Evolutionary conservation across 176 grass and related monocot genomes (phyloP), one percentile per base, ranked within the genome.

Genomic region (Zea luxurians): DNA sequence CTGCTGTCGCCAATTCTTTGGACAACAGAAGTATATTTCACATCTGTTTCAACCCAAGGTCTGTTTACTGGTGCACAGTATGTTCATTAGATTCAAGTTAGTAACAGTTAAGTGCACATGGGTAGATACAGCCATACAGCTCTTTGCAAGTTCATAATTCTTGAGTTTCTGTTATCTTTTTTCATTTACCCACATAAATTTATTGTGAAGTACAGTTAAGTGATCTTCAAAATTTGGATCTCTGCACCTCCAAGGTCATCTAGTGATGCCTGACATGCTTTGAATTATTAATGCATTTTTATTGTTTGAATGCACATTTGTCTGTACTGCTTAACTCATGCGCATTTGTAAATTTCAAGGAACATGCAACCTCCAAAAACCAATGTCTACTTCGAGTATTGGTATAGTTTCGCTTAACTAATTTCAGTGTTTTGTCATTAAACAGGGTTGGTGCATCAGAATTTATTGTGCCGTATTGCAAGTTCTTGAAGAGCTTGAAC

Each of bases 31-130:
- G 79, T 46, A 75, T 85, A 57, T 99, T 99, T 80, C 81, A 83
- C 34, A 60, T 99, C 18, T 92, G 87, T 90, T 95, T 95, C 53
- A 87, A 95, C 7, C 92, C 96, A 58, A 99, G 96, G 92, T 99
- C 78, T 68, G 85, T 83, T 63, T 27, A 46, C 37, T 27, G 61
- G 43, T 54, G 15, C 11, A 61, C 34, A 20, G 44, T 38, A 38
- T 37, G 10, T 54, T 68, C 4, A 34, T 4, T 12, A 36, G 53
- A 10, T 66, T 69, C 16, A 47, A 4, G 41, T 50, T 54, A 40
- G 1, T 42, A 53, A 53, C 11, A n/a, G n/a, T 45, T 21, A 46
- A 21, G 0, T 47, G 7, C 6, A 42, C 45, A 34, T 4, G 7
- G 72, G 49, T 18, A 52, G 18, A 58, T 73, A 15, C 18, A 83